Base-by-base conservation (phyloP, 2,329 filamentous ascomycete genomes). In the Dothiorella sarmentorum region DNA sequence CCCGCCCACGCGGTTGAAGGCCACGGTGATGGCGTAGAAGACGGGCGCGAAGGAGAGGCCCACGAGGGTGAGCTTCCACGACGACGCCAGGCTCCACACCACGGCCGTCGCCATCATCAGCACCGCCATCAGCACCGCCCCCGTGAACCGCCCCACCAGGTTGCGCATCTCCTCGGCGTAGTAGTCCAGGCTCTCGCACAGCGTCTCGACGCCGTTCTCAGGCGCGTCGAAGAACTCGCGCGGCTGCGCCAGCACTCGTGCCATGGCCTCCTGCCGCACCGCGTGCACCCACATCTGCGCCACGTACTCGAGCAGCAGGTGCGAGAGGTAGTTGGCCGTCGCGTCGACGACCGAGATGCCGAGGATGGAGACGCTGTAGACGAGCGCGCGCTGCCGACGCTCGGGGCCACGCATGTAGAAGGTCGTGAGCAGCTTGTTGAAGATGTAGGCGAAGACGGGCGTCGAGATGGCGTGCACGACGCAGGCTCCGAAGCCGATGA, bases 91-190 rank as follows among this genome's bases (percentile, higher is more conserved):
- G 3, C 90, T 86, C 92, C 91, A 97, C 2, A 82, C 67, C 6
- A 94, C 66, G 0, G 90, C 85, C n/a, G 88, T 81, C 0, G 75
- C 59, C 17, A 89, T 79, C 80, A 96, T 92, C 53, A 84, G 73
- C 0, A 78, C 68, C 3, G 89, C 85, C 9, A 87, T 83, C 13
- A 92, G 78, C 0, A 88, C 72, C 56, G 88, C 84, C 1, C 88
- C 87, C 0, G 87, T 80, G 67, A 96, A 96, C 1, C 88, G 83
- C 2, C 89, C 88, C 0, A 96, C 80, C 0, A 97, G 76, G 64
- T 90, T 91, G 7, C 89, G 83, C 83, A 94, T 92, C 68, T 96
- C 91, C 69, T 97, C 91, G 0, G 88, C 89, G 65, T 90, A 89
- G 15, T 88, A 83, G 66, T 96, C 90, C 0, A 97, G 80, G 43